Base-by-base conservation (phyloP, 2,329 filamentous ascomycete genomes). In the Scedosporium minutisporum region DNA sequence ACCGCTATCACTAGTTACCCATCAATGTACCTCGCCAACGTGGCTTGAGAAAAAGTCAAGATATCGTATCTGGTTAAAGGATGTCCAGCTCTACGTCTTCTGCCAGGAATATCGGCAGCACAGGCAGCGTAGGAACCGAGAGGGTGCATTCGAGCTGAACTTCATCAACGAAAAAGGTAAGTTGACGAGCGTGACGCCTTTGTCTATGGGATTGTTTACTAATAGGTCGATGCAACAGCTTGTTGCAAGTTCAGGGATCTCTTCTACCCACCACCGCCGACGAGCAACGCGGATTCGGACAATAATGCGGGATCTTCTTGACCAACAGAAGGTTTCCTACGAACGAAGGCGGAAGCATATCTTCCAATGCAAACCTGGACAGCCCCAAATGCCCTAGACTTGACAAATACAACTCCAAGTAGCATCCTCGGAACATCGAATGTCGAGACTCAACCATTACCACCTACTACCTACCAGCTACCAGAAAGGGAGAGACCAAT, bases 81-180 rank as follows among this genome's bases (percentile, higher is more conserved):
- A 84, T 64, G 69, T 87, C 16, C 78, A 83, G 63, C 77, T 82
- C 0, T 86, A 85, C 68, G 79, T 86, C 6, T 87, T 87, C 69
- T 83, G 79, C 67, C 72, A 79, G n/a, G 71, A 76, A 1, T 87
- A 87, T 66, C 76, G 77, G 6, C 78, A 83, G 64, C 76, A 78
- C 62, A 75, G 76, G 57, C 81, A 83, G 71, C 78, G 83, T 4
- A 77, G 77, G 59, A 80, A 78, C 57, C 75, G 72, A 55, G 68
- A 71, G 1, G 78, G 79, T 5, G 76, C 77, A 0, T 84, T 84
- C 63, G 79, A 84, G 69, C 76, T 85, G 10, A 68, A 75, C 27
- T 85, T 85, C 67, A 69, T 74, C 29, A 75, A 70, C 41, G 76
- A 77, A 48, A 72, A 77, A 66, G 74, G 76, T 75, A 62, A 63